Evolutionary conservation across 2,329 filamentous ascomycete species (phyloP).

Genomic region (Pyrenophora graminea): DNA sequence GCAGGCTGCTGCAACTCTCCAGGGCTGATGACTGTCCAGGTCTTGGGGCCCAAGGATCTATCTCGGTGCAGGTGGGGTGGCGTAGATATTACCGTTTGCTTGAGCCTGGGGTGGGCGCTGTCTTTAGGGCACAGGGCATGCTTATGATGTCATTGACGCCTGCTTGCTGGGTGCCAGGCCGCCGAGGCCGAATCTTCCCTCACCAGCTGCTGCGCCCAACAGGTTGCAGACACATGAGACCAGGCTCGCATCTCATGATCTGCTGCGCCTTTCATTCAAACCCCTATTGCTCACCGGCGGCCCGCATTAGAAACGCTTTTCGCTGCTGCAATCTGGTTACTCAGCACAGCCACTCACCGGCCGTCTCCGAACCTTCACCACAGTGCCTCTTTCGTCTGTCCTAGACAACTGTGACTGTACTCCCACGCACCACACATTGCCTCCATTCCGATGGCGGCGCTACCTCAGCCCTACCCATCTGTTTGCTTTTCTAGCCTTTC

Average conservation of each 20-base stretch:
- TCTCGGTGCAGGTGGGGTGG: slow-evolving; percentile 19
- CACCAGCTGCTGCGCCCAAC: slow-evolving; percentile 17
- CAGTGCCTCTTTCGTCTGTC: slow-evolving; percentile 2
- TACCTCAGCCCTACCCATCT: neutral
- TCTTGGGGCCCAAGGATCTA: slow-evolving; percentile 22
- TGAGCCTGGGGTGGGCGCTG: slow-evolving; percentile 23
- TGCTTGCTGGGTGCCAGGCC: slow-evolving; percentile 12
- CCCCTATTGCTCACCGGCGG: slow-evolving; percentile 12
- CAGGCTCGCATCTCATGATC: slow-evolving; percentile 12
- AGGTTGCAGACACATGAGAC: slow-evolving; percentile 1
- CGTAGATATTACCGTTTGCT: slow-evolving; percentile 24
- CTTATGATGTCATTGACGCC: slow-evolving; percentile 15
- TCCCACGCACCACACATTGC: neutral
- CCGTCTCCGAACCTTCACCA: neutral
- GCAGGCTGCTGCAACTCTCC: slow-evolving; percentile 10
- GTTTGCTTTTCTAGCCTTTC: slow-evolving; percentile 4
- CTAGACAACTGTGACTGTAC: neutral
- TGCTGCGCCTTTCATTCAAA: slow-evolving; percentile 7
- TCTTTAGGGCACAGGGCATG: slow-evolving; percentile 7
- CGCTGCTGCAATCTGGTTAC: slow-evolving; percentile 11
- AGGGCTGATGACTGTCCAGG: slow-evolving; percentile 26
- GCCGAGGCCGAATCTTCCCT: slow-evolving; percentile 5
- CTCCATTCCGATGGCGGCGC: neutral
- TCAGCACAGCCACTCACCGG: slow-evolving; percentile 11
- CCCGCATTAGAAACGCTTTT: neutral